These are phyloP conservation scores for Xylaria sp. DNA, from an alignment of 2,329 filamentous ascomycete species.

Conservation along the genomic window DNA sequence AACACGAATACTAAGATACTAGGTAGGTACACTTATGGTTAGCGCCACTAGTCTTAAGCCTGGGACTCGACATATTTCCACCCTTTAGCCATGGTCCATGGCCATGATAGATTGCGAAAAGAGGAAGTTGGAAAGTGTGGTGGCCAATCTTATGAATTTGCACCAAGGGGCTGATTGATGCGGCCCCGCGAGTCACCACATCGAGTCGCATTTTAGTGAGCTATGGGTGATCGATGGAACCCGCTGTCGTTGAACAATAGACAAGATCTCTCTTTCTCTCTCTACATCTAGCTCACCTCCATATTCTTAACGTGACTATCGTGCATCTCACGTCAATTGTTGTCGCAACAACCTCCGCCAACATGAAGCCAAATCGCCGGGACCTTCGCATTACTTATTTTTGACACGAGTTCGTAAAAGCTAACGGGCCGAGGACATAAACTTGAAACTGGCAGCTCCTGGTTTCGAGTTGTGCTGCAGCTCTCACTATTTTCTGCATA, in stretches of 20 bases:
- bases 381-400: background rate
- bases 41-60: constrained; percentile 10
- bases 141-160: background rate
- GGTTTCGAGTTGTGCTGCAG: background rate
- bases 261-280: background rate
- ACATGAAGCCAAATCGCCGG: background rate
- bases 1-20: constrained; percentile 6
- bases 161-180: background rate
- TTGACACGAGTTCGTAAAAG: background rate
- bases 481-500: background rate
- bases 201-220: background rate
- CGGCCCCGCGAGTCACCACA: background rate
- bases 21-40: background rate
- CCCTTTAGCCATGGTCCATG: background rate
- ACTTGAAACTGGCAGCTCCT: background rate
- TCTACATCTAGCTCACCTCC: background rate
- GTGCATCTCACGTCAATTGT: background rate
- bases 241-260: background rate
- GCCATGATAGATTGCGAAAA: background rate
- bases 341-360: background rate
- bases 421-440: background rate
- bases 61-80: background rate
- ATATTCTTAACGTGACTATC: background rate
- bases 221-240: background rate
- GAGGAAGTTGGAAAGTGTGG: background rate